A percentile compares a stretch with the other conserved stretches of the same genome.
Evolutionary conservation across 345 rosid genomes (phyloP).

Genomic region (Noccaea bulbosa): DNA sequence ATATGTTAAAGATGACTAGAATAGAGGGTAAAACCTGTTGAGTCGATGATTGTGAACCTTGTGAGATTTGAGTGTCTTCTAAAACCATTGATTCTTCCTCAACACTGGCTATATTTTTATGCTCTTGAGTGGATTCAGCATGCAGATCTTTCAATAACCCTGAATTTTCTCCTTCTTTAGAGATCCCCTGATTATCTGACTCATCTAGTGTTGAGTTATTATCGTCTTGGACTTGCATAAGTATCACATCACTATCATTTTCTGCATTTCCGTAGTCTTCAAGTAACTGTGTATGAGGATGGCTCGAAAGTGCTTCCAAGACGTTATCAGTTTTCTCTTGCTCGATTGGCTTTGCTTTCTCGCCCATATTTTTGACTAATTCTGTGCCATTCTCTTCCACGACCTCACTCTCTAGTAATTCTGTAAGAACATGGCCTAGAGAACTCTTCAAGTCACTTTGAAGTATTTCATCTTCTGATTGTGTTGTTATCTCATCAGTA

Average conservation of each 20-base stretch:
- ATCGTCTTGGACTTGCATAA: slow-evolving; percentile 22
- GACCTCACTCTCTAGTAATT: slow-evolving; percentile 13
- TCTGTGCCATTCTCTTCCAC: slow-evolving; percentile 16
- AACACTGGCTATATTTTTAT: slow-evolving; percentile 3
- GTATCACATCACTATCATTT: neutral
- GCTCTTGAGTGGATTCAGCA: slow-evolving; percentile 6
- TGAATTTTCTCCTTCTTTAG: neutral
- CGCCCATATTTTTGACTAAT: slow-evolving; percentile 1
- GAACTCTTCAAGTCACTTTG: slow-evolving; percentile 9
- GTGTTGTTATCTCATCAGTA: slow-evolving; percentile 11
- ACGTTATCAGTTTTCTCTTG: neutral
- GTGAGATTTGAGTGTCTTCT: slow-evolving; percentile 8
- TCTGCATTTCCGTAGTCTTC: neutral
- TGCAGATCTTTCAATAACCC: neutral
- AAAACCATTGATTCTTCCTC: slow-evolving; percentile 15
- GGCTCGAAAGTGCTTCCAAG: slow-evolving; percentile 13
- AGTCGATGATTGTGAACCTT: slow-evolving; percentile 30
- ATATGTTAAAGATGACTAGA: slow-evolving; percentile 5
- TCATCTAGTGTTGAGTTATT: neutral
- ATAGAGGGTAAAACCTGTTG: slow-evolving; percentile 32
- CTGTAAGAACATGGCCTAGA: slow-evolving; percentile 16
- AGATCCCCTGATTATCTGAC: neutral
- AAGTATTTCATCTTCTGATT: slow-evolving; percentile 2
- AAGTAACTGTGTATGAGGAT: neutral
- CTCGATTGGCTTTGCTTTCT: slow-evolving; percentile 1